Base-by-base conservation (phyloP, 495 filamentous ascomycete genomes). In the Neurospora africana region DNA sequence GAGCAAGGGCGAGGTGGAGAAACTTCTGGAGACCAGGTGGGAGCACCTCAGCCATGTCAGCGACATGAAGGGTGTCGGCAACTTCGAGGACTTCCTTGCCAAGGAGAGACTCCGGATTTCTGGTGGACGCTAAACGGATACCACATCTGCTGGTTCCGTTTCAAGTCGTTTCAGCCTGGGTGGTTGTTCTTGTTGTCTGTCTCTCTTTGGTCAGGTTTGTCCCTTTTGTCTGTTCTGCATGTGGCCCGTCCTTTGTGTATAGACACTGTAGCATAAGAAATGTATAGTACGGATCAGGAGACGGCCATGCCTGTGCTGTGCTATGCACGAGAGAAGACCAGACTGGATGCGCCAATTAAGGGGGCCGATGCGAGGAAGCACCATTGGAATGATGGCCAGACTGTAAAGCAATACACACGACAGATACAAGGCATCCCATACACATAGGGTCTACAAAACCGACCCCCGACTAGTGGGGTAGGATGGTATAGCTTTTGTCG, bases 21-120 rank as follows among this genome's bases (percentile, higher is more conserved):
- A 88, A 73, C 81, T 86, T 30, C 79, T 93, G 61, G 84, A 89
- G 58, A 81, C 87, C 37, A 89, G 89, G 76, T 89, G 91, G 82
- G 81, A 85, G 9, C 87, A 88, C 71, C 88, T 93, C 68, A 90
- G 88, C 68, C 84, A 87, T 67, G 83, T 84, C 68, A 85, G 88
- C 75, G 84, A 78, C 23, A 44, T 78, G 23, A 82, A 84, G 68
- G 86, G 83, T 7, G 82, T 86, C 7, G 83, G 85, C 69, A 85
- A 86, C 73, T 82, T 87, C 33, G 82, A 86, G 75, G 87, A 90
- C 76, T 79, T 88, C 53, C 80, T 91, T 69, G 82, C 81, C 39
- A 82, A 79, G 72, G 82, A 87, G 75, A 83, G 83, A 71, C 85
- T 86, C 73, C 81, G 75, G 73, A 71, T 76, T 37, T 70, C 77